phyloP scores from a whole-genome alignment of 805 yeast species.

The Hanseniaspora hatyaiensis region DNA sequence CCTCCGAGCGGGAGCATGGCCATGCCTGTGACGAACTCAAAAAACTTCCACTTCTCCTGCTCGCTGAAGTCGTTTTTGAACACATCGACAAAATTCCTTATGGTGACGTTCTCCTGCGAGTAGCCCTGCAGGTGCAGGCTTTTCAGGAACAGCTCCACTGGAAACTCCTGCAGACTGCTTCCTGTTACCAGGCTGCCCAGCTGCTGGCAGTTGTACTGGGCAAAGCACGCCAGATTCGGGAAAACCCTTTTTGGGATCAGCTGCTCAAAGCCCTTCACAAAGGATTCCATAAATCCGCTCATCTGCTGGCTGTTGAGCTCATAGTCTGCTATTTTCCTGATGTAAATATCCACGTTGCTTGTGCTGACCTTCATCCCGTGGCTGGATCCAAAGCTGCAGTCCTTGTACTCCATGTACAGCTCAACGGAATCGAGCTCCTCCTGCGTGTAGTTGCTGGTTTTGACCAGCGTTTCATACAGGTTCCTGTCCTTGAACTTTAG shows the following conservation, averaged over 20 bases:
- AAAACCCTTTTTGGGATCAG: constrained; percentile 68
- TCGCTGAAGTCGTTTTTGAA: constrained; percentile 48
- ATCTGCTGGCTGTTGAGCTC: constrained; percentile 51
- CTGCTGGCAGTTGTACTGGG: constrained; percentile 52
- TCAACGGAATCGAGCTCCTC: constrained; percentile 45
- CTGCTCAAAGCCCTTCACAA: constrained; percentile 53
- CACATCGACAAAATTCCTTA: constrained; percentile 62
- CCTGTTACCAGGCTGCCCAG: constrained; percentile 78
- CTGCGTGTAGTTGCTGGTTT: constrained; percentile 21
- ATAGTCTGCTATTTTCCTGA: constrained; percentile 66
- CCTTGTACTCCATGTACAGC: constrained; percentile 54
- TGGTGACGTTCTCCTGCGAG: constrained; percentile 43
- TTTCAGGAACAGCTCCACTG: too few species aligned
- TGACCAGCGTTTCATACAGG: constrained; percentile 49
- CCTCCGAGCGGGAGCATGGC: constrained; percentile 87
- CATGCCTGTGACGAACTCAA: constrained; percentile 86
- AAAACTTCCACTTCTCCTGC: constrained; percentile 50
- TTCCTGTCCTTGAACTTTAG: constrained; percentile 38
- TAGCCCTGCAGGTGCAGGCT: constrained; percentile 62
- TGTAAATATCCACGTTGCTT: constrained; percentile 56
- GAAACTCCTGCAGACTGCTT: constrained; percentile 47
- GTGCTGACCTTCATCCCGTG: constrained; percentile 42
- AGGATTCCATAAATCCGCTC: constrained; percentile 46
- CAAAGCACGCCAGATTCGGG: constrained; percentile 32
- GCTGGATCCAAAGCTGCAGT: constrained; percentile 45